phyloP scores from a whole-genome alignment of 495 filamentous ascomycete genomes.

The Podospora pseudoanserina region DNA sequence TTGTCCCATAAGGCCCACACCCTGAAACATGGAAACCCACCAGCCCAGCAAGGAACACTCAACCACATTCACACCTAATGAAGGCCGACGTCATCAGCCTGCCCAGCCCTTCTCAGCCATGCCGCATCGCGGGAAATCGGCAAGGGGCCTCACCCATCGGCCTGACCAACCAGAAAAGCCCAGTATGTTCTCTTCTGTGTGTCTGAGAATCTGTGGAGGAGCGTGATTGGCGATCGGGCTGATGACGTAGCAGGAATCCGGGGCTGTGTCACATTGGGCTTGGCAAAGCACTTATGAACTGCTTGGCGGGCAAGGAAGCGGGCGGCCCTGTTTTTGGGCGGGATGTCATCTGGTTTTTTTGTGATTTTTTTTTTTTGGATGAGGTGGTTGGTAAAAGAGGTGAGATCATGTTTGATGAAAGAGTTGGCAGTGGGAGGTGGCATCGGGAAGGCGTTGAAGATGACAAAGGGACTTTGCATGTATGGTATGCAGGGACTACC shows the following conservation, averaged over 20 bases:
- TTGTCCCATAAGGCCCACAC: background rate
- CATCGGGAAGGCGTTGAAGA: too few relatives aligned
- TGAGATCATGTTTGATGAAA: too few relatives aligned
- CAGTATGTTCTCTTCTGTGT: background rate
- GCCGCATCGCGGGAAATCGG: background rate
- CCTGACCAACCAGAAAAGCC: background rate
- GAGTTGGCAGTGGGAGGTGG: too few relatives aligned
- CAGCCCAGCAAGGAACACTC: background rate
- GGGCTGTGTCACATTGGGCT: conserved; percentile 5
- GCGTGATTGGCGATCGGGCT: background rate
- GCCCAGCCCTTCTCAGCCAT: background rate
- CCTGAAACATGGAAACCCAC: background rate
- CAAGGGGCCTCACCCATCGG: background rate
- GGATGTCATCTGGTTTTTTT: background rate
- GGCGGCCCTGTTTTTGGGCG: background rate
- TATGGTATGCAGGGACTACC: too few relatives aligned
- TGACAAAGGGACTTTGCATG: too few relatives aligned
- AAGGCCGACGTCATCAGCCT: background rate
- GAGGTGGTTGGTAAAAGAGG: too few relatives aligned
- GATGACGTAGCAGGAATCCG: background rate
- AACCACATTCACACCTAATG: too few relatives aligned
- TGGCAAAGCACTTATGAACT: background rate
- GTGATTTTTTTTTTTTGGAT: background rate
- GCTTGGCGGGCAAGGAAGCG: background rate
- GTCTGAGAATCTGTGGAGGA: background rate